Percentiles rank a stretch among this genome's conserved stretches.
These are phyloP conservation scores for Trametopsis cervina DNA, from an alignment of 768 basidiomycete genomes.

Conservation along the genomic window DNA sequence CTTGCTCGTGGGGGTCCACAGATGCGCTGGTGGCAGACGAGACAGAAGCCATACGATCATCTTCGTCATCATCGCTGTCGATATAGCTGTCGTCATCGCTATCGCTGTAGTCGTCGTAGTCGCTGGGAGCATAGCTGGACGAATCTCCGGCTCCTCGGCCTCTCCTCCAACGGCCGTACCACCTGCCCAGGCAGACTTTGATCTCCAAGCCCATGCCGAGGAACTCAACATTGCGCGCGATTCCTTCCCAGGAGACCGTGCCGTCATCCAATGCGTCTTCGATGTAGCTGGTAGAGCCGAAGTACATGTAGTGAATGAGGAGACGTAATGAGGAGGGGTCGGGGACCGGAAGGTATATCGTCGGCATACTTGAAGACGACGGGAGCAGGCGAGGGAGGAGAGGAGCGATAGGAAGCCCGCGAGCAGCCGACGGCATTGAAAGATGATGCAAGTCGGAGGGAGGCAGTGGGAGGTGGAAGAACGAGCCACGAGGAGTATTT, in stretches of 20 bases:
- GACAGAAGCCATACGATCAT: slow-evolving; percentile 7
- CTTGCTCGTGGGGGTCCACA: slow-evolving; percentile 16
- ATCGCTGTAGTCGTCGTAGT: slow-evolving; percentile 19
- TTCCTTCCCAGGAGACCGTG: slow-evolving; percentile 73
- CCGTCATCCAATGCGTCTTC: slow-evolving; percentile 60
- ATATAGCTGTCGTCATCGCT: slow-evolving; percentile 33
- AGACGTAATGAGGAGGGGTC: slow-evolving; percentile 66
- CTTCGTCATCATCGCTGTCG: slow-evolving; percentile 34
- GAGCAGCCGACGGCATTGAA: slow-evolving; percentile 31
- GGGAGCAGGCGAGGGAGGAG: slow-evolving; percentile 65
- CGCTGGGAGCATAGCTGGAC: slow-evolving; percentile 28
- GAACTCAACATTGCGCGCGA: slow-evolving; percentile 87
- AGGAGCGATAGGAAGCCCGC: slow-evolving; percentile 25
- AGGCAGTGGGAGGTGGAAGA: slow-evolving; percentile 35
- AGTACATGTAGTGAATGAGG: slow-evolving; percentile 79
- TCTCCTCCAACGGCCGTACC: slow-evolving; percentile 63
- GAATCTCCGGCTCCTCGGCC: slow-evolving; percentile 28
- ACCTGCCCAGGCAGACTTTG: slow-evolving; percentile 68
- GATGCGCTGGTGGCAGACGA: slow-evolving; percentile 5
- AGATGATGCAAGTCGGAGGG: slow-evolving; percentile 49
- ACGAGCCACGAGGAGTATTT: slow-evolving; percentile 25
- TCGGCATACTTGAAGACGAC: slow-evolving; percentile 38
- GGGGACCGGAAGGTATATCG: slow-evolving; percentile 68
- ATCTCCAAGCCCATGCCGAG: slow-evolving; percentile 71
- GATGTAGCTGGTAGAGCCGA: slow-evolving; percentile 60